phyloP scores from a whole-genome alignment of 768 basidiomycete species.

The Candolleomyces eurysporus region DNA sequence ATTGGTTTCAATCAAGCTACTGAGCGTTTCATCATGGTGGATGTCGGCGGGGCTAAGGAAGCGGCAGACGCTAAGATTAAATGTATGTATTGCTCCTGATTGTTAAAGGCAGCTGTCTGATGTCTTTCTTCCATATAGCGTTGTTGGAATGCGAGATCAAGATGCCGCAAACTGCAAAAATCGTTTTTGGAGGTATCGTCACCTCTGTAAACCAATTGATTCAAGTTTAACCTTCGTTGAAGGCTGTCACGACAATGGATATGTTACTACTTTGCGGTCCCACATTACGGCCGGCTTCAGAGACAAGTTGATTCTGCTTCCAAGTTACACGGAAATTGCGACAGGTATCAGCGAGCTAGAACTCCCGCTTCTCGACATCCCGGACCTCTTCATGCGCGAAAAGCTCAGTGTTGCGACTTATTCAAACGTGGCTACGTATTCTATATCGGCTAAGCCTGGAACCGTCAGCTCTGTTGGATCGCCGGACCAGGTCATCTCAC shows the following conservation, averaged over 20 bases:
- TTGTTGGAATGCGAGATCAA: slow-evolving; percentile 61
- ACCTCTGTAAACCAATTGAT: neutral
- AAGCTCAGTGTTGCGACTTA: slow-evolving; percentile 37
- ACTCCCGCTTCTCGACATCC: slow-evolving; percentile 51
- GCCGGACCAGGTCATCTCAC: slow-evolving; percentile 21
- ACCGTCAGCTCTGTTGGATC: slow-evolving; percentile 16
- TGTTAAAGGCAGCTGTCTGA: neutral
- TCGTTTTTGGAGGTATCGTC: slow-evolving; percentile 62
- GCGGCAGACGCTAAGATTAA: slow-evolving; percentile 76
- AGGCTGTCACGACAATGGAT: slow-evolving; percentile 78
- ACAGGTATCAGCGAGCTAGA: slow-evolving; percentile 54
- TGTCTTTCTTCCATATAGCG: slow-evolving; percentile 26
- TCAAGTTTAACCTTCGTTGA: slow-evolving; percentile 6
- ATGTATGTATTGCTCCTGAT: slow-evolving; percentile 38
- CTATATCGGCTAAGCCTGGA: too few relatives aligned
- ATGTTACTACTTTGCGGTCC: slow-evolving; percentile 58
- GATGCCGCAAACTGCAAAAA: slow-evolving; percentile 60
- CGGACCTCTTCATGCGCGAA: slow-evolving; percentile 58
- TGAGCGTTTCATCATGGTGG: slow-evolving; percentile 65
- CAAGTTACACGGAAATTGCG: slow-evolving; percentile 61
- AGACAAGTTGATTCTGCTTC: slow-evolving; percentile 63
- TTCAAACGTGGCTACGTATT: neutral
- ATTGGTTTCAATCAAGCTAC: slow-evolving; percentile 70
- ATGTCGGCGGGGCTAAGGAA: slow-evolving; percentile 71
- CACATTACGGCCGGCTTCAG: slow-evolving; percentile 64